A percentile compares a stretch with the other conserved stretches of the same genome.
phyloP scores from a whole-genome alignment of 257 asterid species.

The Plectranthus barbatus region DNA sequence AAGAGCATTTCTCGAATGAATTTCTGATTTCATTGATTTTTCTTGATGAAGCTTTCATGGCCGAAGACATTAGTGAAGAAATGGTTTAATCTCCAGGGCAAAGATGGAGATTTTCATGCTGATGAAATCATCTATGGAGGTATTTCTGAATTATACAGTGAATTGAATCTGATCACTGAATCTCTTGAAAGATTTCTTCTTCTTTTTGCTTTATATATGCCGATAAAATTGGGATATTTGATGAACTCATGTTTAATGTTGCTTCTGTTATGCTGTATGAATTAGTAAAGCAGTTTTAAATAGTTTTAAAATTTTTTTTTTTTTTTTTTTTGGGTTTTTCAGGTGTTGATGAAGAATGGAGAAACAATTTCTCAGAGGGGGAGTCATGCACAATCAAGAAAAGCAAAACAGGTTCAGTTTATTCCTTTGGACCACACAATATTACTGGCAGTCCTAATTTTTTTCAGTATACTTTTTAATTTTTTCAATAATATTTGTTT shows the following conservation, averaged over 20 bases:
- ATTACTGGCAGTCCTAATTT: neutral
- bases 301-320: slow-evolving; percentile 11
- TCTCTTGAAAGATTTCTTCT: neutral
- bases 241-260: neutral
- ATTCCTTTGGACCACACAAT: slow-evolving; percentile 44
- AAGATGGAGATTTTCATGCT: slow-evolving; percentile 67
- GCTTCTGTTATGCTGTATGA: slow-evolving; percentile 12
- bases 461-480: neutral
- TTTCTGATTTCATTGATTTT: slow-evolving; percentile 2
- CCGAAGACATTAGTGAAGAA: slow-evolving; percentile 75
- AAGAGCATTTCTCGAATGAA: slow-evolving; percentile 10
- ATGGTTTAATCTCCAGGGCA: slow-evolving; percentile 69
- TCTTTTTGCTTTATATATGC: slow-evolving; percentile 5
- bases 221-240: slow-evolving; percentile 7
- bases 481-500: neutral
- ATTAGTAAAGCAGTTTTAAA: slow-evolving; percentile 32
- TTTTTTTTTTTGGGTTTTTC: slow-evolving; percentile 20
- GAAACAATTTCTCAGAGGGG: slow-evolving; percentile 50
- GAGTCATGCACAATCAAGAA: slow-evolving; percentile 57
- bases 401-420: slow-evolving; percentile 59
- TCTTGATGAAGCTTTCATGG: slow-evolving; percentile 59
- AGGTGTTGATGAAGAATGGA: slow-evolving; percentile 78
- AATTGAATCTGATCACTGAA: neutral
- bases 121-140: slow-evolving; percentile 55
- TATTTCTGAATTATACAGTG: slow-evolving; percentile 8